Conservation (phyloP, 2,329 filamentous ascomycete genomes). For the Hyphodiscus sp. region DNA sequence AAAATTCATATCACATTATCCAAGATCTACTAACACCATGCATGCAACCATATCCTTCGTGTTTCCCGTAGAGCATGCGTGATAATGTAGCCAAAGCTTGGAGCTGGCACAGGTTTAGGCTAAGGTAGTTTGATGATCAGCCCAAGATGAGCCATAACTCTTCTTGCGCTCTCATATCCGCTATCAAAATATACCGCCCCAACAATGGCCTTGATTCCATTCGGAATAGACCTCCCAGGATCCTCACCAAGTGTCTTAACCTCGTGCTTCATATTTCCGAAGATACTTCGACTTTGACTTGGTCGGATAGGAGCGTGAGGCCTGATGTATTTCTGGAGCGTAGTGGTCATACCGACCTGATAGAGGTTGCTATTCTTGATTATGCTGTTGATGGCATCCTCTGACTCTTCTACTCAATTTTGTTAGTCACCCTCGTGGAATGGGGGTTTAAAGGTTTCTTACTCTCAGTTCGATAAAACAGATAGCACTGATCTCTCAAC, state of each 20-base stretch:
- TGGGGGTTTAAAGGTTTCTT: neutral
- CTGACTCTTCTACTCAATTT: conserved; percentile 1
- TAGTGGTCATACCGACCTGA: conserved; percentile 5
- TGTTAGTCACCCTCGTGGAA: neutral
- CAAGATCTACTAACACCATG: neutral
- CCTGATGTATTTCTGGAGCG: conserved; percentile 12
- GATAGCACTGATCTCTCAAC: conserved; percentile 16
- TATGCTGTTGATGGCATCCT: neutral
- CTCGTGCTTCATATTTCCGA: conserved; percentile 12
- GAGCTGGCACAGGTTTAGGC: neutral
- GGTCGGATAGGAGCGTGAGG: conserved; percentile 3
- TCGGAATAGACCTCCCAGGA: conserved; percentile 7
- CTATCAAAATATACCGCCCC: conserved; percentile 23
- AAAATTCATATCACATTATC: neutral
- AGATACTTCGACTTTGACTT: neutral
- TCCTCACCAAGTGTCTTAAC: conserved; percentile 5
- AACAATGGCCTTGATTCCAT: conserved; percentile 19
- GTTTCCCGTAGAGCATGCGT: neutral
- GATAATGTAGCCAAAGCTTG: neutral
- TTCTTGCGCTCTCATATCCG: conserved; percentile 12
- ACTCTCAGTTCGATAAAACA: conserved; percentile 11
- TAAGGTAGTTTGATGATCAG: conserved; percentile 6
- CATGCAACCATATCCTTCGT: neutral
- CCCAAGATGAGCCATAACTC: conserved; percentile 13
- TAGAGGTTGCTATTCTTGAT: conserved; percentile 5